Evolutionary conservation across 208 protist genomes (phyloP).

Genomic region (Tritrichomonas foetus): DNA sequence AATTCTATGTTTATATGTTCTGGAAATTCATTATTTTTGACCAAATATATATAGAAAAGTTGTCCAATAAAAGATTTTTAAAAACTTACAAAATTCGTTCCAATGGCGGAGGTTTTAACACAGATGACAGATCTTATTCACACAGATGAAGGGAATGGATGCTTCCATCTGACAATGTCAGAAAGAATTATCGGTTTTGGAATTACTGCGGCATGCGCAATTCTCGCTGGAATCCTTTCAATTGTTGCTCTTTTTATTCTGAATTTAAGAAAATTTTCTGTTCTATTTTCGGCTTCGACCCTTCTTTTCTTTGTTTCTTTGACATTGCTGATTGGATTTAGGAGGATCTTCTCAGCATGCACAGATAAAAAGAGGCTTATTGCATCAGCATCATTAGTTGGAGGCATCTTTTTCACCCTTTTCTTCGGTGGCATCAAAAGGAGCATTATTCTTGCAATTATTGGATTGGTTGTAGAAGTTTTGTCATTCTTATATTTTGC

Average conservation of each 20-base stretch:
- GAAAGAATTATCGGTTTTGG: conserved; percentile 14
- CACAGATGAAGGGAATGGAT: not conserved
- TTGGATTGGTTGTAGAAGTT: not conserved
- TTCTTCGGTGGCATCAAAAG: not conserved
- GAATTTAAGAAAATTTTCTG: conserved; percentile 29
- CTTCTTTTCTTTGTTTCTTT: not conserved
- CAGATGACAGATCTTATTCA: not conserved
- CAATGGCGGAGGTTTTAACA: conserved; percentile 22
- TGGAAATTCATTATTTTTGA: too few relatives aligned
- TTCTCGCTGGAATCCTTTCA: conserved; percentile 31
- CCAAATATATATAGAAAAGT: too few relatives aligned
- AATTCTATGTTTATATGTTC: too few relatives aligned
- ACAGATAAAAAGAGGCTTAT: not conserved
- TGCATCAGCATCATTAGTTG: not conserved
- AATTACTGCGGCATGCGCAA: not conserved
- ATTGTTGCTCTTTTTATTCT: conserved; percentile 27
- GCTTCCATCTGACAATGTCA: not conserved
- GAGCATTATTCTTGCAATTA: not conserved
- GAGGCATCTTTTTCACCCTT: not conserved
- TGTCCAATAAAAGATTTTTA: too few relatives aligned
- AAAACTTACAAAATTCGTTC: too few relatives aligned
- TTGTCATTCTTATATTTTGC: conserved; percentile 10
- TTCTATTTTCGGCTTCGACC: not conserved
- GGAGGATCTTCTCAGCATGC: not conserved
- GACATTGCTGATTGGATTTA: not conserved